A percentile compares a stretch with the other conserved stretches of the same genome.
These are phyloP conservation scores for Pestalotiopsis fici DNA, from an alignment of 2,329 filamentous ascomycete species.

Conservation along the genomic window DNA sequence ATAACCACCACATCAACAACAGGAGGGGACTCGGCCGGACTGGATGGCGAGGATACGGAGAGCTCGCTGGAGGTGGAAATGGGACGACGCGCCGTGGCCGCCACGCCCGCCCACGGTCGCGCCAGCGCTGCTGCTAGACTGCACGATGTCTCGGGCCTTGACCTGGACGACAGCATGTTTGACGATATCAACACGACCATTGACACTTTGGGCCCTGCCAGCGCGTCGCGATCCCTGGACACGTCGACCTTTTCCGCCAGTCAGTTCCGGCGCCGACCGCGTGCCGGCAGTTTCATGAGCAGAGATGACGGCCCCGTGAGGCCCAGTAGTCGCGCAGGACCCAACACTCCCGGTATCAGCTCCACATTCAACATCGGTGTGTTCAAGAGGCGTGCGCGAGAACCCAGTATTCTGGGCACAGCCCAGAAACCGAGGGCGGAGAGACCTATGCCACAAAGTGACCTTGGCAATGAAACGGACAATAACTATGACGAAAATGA, in stretches of 20 bases:
- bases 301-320: slow-evolving; percentile 31
- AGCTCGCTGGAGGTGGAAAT: slow-evolving; percentile 20
- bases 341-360: slow-evolving; percentile 30
- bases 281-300: slow-evolving; percentile 31
- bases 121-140: slow-evolving; percentile 16
- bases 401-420: slow-evolving; percentile 63
- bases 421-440: slow-evolving; percentile 41
- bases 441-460: slow-evolving; percentile 28
- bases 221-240: slow-evolving; percentile 29
- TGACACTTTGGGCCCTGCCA: slow-evolving; percentile 25
- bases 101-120: slow-evolving; percentile 22
- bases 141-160: slow-evolving; percentile 29
- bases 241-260: slow-evolving; percentile 30
- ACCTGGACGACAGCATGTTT: slow-evolving; percentile 33
- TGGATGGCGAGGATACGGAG: slow-evolving; percentile 17
- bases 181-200: slow-evolving; percentile 32
- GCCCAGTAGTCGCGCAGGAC: slow-evolving; percentile 31
- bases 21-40: slow-evolving; percentile 13
- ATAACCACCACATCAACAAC: slow-evolving; percentile 27
- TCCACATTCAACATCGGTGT: slow-evolving; percentile 53
- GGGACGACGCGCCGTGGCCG: slow-evolving; percentile 16
- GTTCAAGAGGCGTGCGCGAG: slow-evolving; percentile 58
- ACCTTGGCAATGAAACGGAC: slow-evolving; percentile 31
- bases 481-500: slow-evolving; percentile 46
- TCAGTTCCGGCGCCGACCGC: slow-evolving; percentile 31